Conservation (phyloP, 805 yeast species). For the Hanseniaspora occidentalis region DNA sequence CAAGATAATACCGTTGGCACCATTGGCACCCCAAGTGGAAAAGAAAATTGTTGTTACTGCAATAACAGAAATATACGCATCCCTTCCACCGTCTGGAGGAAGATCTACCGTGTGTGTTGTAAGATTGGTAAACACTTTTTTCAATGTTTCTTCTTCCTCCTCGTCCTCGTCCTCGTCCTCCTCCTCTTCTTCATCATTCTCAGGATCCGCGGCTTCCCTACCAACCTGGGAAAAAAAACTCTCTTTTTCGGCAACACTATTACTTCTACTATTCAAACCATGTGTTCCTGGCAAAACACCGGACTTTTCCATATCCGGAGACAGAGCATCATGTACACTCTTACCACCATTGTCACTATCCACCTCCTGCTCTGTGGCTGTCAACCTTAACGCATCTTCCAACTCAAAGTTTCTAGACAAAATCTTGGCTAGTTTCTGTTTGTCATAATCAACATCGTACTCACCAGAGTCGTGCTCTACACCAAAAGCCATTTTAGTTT, state of each 20-base stretch:
- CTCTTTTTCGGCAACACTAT: no score
- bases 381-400: slow-evolving; percentile 20
- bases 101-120: slow-evolving; percentile 24
- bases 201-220: background rate
- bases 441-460: no score
- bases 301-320: background rate
- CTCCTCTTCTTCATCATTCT: background rate
- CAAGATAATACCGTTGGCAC: slow-evolving; percentile 51
- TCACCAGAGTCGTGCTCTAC: background rate
- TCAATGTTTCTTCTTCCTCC: slow-evolving; percentile 10
- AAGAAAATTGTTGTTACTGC: slow-evolving; percentile 40
- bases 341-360: background rate
- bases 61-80: slow-evolving; percentile 49
- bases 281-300: background rate
- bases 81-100: slow-evolving; percentile 52
- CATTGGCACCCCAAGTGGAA: slow-evolving; percentile 63
- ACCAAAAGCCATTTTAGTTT: background rate
- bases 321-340: background rate
- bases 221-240: background rate
- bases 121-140: slow-evolving; percentile 25
- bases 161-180: background rate
- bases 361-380: slow-evolving; percentile 10
- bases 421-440: slow-evolving; percentile 10
- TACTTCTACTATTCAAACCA: no score
- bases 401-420: slow-evolving; percentile 17